phyloP scores from a whole-genome alignment of 116 monocot species.

The Thalassia testudinum region DNA sequence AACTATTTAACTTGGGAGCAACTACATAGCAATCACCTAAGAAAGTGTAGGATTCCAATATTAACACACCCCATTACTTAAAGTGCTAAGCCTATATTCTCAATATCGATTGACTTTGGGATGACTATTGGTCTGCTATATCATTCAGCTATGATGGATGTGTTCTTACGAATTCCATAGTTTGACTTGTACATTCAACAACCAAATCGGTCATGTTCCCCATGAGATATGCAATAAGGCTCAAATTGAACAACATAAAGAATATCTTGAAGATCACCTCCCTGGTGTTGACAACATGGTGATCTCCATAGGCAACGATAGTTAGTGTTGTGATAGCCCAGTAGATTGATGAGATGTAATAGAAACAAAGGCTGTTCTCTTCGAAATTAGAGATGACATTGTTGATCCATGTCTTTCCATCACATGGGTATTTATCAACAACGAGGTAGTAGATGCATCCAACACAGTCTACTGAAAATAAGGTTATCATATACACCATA shows the following conservation, averaged over 20 bases:
- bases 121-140: too few species aligned
- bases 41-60: too few species aligned
- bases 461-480: conserved; percentile 50
- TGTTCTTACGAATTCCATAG: too few species aligned
- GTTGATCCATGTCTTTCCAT: conserved; percentile 46
- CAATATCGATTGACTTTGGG: too few species aligned
- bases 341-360: conserved; percentile 59
- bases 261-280: conserved; percentile 60
- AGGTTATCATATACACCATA: too few species aligned
- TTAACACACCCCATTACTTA: too few species aligned
- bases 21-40: too few species aligned
- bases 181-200: conserved; percentile 52
- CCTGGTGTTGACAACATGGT: conserved; percentile 52
- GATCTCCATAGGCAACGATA: conserved; percentile 68
- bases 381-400: conserved; percentile 35
- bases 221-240: conserved; percentile 64
- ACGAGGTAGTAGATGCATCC: conserved; percentile 60
- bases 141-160: too few species aligned
- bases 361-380: conserved; percentile 37
- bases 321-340: conserved; percentile 75
- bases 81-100: too few species aligned
- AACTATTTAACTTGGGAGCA: too few species aligned
- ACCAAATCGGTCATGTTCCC: conserved; percentile 84
- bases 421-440: conserved; percentile 34
- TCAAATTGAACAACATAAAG: conserved; percentile 77